Evolutionary conservation across 2,329 filamentous ascomycete species (phyloP).

Genomic region (Penicillium sp.): DNA sequence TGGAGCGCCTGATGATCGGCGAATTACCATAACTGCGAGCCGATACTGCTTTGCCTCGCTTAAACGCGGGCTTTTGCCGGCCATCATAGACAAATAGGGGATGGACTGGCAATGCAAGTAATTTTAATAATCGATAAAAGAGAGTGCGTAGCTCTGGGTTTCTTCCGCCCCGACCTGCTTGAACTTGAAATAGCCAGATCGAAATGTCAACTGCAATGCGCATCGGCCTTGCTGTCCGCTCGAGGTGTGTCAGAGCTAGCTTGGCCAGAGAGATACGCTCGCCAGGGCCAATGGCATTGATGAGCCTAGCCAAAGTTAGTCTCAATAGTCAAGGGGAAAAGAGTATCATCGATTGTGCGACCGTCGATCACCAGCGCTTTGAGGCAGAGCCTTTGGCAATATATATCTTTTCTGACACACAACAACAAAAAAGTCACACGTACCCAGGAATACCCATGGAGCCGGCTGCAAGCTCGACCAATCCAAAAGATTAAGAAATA

Average conservation of each 20-base stretch:
- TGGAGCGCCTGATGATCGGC: slow-evolving; percentile 71
- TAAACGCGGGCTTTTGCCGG: slow-evolving; percentile 78
- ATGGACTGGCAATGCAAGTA: slow-evolving; percentile 74
- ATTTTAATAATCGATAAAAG: slow-evolving; percentile 82
- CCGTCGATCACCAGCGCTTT: not conserved
- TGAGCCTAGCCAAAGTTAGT: slow-evolving; percentile 61
- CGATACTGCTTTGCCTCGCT: slow-evolving; percentile 71
- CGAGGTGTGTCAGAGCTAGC: slow-evolving; percentile 74
- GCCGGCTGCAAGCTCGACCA: slow-evolving; percentile 3
- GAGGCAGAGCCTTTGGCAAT: not conserved
- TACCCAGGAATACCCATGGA: slow-evolving; percentile 49
- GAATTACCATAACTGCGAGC: slow-evolving; percentile 57
- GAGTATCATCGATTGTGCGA: too few relatives aligned
- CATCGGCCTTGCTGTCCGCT: slow-evolving; percentile 68
- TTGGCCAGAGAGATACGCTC: slow-evolving; percentile 78
- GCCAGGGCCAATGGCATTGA: slow-evolving; percentile 82
- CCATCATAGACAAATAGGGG: slow-evolving; percentile 91
- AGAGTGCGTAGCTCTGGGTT: slow-evolving; percentile 89
- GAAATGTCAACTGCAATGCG: slow-evolving; percentile 90
- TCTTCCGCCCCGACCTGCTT: slow-evolving; percentile 78
- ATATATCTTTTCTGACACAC: slow-evolving; percentile 7
- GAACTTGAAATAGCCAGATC: slow-evolving; percentile 95
- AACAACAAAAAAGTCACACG: slow-evolving; percentile 14
- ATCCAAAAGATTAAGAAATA: not conserved
- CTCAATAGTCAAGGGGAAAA: not conserved